Evolutionary conservation across 176 grass and related monocot genomes (phyloP), one percentile per base, ranked within the genome.

Genomic region (Pontederia paniculata): DNA sequence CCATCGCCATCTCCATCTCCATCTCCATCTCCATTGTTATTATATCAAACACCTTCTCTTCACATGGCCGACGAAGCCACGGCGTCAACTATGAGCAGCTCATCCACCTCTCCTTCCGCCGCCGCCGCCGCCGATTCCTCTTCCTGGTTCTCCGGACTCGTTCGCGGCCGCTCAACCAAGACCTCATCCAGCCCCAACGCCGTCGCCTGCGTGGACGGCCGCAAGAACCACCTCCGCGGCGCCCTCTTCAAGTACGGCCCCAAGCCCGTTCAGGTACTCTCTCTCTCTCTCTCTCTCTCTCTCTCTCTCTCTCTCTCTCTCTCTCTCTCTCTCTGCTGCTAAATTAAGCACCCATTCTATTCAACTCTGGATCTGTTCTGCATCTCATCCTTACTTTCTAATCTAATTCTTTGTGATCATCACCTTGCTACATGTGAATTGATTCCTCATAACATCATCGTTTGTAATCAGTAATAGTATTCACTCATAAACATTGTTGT

Each of bases 171-270:
- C 56, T 83, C 84, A 23, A 37, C 50, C 14, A 83, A 88, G 48
- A 58, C 73, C 21, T 1, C 82, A 12, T 65, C 71, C 48, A 76
- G 71, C 37, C 16, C 43, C 44, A 62, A 60, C 37, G 44, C 41
- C 54, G 69, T 75, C 69, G 70, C 55, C 41, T 43, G 49, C 44
- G 45, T 54, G 19, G 72, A 44, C 2, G 63, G 60, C 16, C 71
- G 78, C 62, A 83, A 76, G 63, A 89, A 83, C 44, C 76, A 85
- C 41, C 72, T 91, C 21, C 76, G 52, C 17, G 93, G 93, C 43
- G 45, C 71, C 43, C 77, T 98, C 58, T 91, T 98, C 77, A 91
- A 91, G 87, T 98, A 98, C 66, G 93, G 93, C 8, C 68, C 83
- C 70, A 82, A 98, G 37, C 59, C 93, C 8, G 71, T 74, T 54